Percentiles rank a stretch among this genome's conserved stretches.
Conservation (phyloP, 768 basidiomycete species). For the Russula ochroleuca region DNA sequence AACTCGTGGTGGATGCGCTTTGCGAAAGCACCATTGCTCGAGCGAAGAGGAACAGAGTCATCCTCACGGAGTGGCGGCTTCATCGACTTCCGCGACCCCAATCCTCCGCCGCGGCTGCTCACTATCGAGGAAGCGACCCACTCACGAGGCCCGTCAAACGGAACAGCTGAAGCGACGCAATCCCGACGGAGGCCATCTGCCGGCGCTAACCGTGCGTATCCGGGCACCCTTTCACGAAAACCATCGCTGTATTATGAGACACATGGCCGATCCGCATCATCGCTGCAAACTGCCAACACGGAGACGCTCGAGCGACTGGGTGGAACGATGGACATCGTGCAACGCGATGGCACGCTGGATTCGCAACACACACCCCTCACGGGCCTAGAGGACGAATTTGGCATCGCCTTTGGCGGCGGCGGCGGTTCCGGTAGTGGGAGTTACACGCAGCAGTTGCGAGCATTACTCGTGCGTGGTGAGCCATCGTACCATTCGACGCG, state of each 20-base stretch:
- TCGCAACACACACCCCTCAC: constrained; percentile 11
- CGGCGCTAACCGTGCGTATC: neutral
- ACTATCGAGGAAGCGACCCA: constrained; percentile 53
- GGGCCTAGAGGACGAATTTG: constrained; percentile 15
- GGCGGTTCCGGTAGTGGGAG: neutral
- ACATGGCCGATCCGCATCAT: constrained; percentile 41
- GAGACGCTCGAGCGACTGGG: constrained; percentile 63
- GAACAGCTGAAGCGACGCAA: constrained; percentile 12
- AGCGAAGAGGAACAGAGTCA: constrained; percentile 47
- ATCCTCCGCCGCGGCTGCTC: constrained; percentile 62
- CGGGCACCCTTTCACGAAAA: constrained; percentile 23
- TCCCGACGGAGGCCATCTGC: constrained; percentile 15
- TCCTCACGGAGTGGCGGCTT: constrained; percentile 28
- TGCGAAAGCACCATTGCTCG: constrained; percentile 59
- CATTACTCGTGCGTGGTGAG: constrained; percentile 13
- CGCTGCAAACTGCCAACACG: constrained; percentile 63
- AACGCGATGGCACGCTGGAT: constrained; percentile 35
- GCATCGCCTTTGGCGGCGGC: neutral
- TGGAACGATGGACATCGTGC: constrained; percentile 65
- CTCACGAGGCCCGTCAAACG: constrained; percentile 30
- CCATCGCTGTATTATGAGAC: constrained; percentile 29
- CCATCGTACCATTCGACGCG: constrained; percentile 10
- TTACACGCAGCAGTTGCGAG: neutral
- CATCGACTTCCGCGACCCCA: constrained; percentile 72
- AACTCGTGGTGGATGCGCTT: constrained; percentile 80